A percentile compares a stretch with the other conserved stretches of the same genome.
Evolutionary conservation across 306 rosid genomes (phyloP).

Genomic region (barrel medic (Medicago truncatula)): DNA sequence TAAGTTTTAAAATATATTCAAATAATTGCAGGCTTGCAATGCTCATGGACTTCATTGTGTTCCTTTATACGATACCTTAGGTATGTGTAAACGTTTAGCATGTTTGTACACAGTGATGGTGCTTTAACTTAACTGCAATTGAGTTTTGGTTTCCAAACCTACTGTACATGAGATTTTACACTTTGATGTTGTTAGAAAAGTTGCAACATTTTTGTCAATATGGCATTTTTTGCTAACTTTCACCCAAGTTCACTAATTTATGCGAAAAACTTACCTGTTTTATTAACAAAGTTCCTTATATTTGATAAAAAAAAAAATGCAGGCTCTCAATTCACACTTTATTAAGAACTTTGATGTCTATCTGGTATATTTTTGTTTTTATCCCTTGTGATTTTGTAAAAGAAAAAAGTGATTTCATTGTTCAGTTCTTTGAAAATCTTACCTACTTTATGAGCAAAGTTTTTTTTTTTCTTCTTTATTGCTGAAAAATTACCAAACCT

Average conservation of each 20-base stretch:
- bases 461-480: background rate
- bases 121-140: slow-evolving; percentile 27
- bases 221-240: slow-evolving; percentile 19
- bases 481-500: slow-evolving; percentile 3
- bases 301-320: slow-evolving; percentile 3
- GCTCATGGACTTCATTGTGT: slow-evolving; percentile 96
- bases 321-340: slow-evolving; percentile 12
- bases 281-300: background rate
- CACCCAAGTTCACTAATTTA: slow-evolving; percentile 21
- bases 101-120: slow-evolving; percentile 16
- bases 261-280: slow-evolving; percentile 19
- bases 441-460: background rate
- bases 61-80: slow-evolving; percentile 92
- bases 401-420: slow-evolving; percentile 15
- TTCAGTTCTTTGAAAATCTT: slow-evolving; percentile 10
- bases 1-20: slow-evolving; percentile 40
- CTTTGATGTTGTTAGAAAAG: slow-evolving; percentile 27
- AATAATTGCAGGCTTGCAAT: slow-evolving; percentile 85
- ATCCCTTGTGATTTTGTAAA: background rate
- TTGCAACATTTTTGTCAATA: slow-evolving; percentile 7
- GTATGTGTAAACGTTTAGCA: slow-evolving; percentile 56
- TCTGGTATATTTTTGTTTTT: background rate
- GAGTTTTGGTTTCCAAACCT: slow-evolving; percentile 28
- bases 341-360: background rate
- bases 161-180: slow-evolving; percentile 16